Evolutionary conservation across 2,329 filamentous ascomycete species (phyloP).

Genomic region (Mycosphaerelloides madeirae): DNA sequence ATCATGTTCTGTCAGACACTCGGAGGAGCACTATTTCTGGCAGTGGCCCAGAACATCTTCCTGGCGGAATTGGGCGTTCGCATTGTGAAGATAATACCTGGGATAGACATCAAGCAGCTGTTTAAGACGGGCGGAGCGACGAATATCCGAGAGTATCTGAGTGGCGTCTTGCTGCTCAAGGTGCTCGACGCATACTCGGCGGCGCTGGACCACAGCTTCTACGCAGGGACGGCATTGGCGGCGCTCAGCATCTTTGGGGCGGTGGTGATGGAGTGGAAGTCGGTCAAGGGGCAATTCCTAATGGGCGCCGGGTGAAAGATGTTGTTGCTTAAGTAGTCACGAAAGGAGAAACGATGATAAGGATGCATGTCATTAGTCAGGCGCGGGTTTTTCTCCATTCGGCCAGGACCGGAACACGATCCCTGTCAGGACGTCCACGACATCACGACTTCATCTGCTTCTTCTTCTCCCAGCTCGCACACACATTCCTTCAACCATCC

Average conservation of each 20-base stretch:
- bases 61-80: conserved; percentile 46
- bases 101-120: conserved; percentile 41
- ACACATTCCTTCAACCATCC: too few relatives aligned
- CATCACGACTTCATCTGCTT: too few relatives aligned
- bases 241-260: conserved; percentile 53
- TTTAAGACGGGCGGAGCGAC: conserved; percentile 50
- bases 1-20: conserved; percentile 48
- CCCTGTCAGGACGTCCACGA: too few relatives aligned
- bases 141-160: conserved; percentile 53
- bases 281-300: conserved; percentile 50
- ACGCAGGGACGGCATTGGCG: conserved; percentile 54
- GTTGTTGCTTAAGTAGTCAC: too few relatives aligned
- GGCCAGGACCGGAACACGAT: too few relatives aligned
- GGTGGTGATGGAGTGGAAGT: conserved; percentile 59
- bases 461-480: too few relatives aligned
- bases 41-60: conserved; percentile 48
- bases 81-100: conserved; percentile 35
- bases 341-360: too few relatives aligned
- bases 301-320: too few relatives aligned
- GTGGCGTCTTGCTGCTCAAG: conserved; percentile 44
- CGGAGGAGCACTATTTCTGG: conserved; percentile 47
- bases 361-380: too few relatives aligned
- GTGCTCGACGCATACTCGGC: conserved; percentile 63
- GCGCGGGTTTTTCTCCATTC: too few relatives aligned
- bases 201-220: conserved; percentile 56